Base-by-base conservation (phyloP, 2,329 filamentous ascomycete genomes). In the Epichloe brachyelytri region DNA sequence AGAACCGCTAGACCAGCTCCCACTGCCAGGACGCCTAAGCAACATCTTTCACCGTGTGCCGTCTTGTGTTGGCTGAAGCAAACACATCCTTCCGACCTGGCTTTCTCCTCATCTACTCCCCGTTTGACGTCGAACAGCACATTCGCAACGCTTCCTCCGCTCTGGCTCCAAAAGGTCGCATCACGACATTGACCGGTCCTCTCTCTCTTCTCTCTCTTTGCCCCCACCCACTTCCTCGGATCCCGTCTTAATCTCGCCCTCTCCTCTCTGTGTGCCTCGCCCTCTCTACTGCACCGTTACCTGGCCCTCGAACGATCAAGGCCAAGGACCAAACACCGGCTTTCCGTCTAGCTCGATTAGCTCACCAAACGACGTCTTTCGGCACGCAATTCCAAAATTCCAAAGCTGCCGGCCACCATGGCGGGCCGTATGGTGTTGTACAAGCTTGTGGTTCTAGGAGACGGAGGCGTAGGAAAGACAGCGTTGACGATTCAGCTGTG, bases 401-500 rank as follows among this genome's bases (percentile, higher is more conserved):
- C 15, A 30, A 19, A 41, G 49, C 34, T 26, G 12, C 41, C 17
- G 60, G 60, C 64, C 61, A 65, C 58, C 68, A 93, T 93, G 88
- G 83, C 87, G 72, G 86, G 86, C 64, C 90, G 91, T 77, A 94
- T 94, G 88, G 90, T 89, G 65, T 74, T 95, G 68, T 94, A 95
- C 76, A 95, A 95, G 73, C 73, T 95, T 78, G 89, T 95, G 80
- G 89, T 95, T 72, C 75, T 95, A 57, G 90, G 89, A 62, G 89
- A 95, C 68, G 89, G 89, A 72, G 89, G 89, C 71, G 89, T 95
- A 55, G 89, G 89, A 61, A 95, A 95, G 72, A 95, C 89, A 48
- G 89, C 89, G 63, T 75, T 95, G 65, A 95, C 89, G 53, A 95
- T 95, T 65, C 89, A 98, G 82, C 78, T 98, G 62, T 97, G 93